A percentile compares a stretch with the other conserved stretches of the same genome.
Evolutionary conservation across 2,329 filamentous ascomycete genomes (phyloP).

Genomic region (Sarocladium brachiariae): DNA sequence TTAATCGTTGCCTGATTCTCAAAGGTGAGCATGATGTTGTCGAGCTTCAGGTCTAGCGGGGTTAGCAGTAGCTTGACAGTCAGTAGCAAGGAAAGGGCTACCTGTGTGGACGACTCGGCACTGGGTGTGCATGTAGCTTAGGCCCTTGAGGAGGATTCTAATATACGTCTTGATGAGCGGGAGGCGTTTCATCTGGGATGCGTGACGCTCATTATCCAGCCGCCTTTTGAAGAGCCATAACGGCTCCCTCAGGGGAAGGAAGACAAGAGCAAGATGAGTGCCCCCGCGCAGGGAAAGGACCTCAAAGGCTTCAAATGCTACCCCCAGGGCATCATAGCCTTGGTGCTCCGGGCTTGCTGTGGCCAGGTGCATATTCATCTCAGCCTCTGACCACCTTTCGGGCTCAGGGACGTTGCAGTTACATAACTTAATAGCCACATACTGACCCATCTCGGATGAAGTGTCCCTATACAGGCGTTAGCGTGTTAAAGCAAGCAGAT

Average conservation of each 20-base stretch:
- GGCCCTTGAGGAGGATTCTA: constrained; percentile 27
- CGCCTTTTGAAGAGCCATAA: constrained; percentile 28
- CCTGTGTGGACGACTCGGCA: constrained; percentile 37
- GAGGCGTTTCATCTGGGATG: constrained; percentile 12
- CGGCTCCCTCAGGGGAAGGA: constrained; percentile 31
- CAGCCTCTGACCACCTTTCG: not conserved
- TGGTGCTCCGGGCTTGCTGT: not conserved
- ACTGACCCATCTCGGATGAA: not conserved
- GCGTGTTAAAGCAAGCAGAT: not conserved
- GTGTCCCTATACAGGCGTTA: not conserved
- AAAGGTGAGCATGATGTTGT: constrained; percentile 19
- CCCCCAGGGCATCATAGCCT: not conserved
- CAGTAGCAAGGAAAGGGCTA: constrained; percentile 14
- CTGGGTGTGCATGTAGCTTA: constrained; percentile 35
- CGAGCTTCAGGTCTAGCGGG: constrained; percentile 16
- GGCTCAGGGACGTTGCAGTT: not conserved
- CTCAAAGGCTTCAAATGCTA: not conserved
- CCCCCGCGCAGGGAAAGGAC: constrained; percentile 17
- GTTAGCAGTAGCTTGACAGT: not conserved
- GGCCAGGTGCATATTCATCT: not conserved
- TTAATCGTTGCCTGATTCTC: constrained; percentile 17
- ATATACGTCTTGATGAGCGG: constrained; percentile 29
- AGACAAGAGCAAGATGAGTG: constrained; percentile 28
- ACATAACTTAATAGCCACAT: not conserved
- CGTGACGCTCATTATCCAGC: constrained; percentile 22